Conservation (phyloP, 1,139 yeast genomes). For the Geotrichum cucujoidarum region DNA sequence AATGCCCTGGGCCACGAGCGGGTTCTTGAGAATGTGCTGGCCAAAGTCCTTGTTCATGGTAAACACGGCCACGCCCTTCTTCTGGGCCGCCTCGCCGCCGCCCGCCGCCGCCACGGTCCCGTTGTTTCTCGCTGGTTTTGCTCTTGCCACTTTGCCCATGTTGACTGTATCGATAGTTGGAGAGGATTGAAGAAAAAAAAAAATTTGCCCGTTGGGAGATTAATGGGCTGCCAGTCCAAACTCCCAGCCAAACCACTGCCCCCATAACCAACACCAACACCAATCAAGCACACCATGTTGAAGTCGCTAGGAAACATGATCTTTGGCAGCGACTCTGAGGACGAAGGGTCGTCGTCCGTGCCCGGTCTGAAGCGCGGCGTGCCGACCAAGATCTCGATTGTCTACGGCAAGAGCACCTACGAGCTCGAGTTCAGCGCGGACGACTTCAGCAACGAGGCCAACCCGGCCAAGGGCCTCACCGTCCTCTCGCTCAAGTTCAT, state of each 20-base stretch:
- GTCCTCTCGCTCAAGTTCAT: conserved; percentile 17
- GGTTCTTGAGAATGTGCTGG: conserved; percentile 94
- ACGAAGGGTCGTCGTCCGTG: background rate
- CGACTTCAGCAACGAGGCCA: conserved; percentile 17
- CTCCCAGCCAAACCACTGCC: background rate
- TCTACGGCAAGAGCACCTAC: conserved; percentile 15
- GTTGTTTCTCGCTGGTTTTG: conserved; percentile 12
- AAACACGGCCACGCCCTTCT: conserved; percentile 48
- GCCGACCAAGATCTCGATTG: conserved; percentile 9
- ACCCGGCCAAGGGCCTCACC: conserved; percentile 18
- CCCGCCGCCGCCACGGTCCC: conserved; percentile 17
- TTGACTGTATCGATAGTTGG: background rate
- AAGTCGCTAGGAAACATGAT: conserved; percentile 16
- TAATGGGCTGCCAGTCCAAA: no score
- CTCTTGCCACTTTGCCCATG: conserved; percentile 15
- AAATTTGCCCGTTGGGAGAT: conserved; percentile 1
- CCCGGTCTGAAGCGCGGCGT: conserved; percentile 4
- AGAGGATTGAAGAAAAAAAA: background rate
- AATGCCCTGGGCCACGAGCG: conserved; percentile 94
- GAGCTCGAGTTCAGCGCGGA: conserved; percentile 16
- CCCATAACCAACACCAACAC: no score
- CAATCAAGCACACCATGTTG: background rate
- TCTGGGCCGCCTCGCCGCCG: conserved; percentile 8
- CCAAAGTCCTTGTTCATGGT: conserved; percentile 95
- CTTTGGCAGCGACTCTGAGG: conserved; percentile 5